phyloP scores from a whole-genome alignment of 306 rosid genomes.

The Acmispon strigosus region DNA sequence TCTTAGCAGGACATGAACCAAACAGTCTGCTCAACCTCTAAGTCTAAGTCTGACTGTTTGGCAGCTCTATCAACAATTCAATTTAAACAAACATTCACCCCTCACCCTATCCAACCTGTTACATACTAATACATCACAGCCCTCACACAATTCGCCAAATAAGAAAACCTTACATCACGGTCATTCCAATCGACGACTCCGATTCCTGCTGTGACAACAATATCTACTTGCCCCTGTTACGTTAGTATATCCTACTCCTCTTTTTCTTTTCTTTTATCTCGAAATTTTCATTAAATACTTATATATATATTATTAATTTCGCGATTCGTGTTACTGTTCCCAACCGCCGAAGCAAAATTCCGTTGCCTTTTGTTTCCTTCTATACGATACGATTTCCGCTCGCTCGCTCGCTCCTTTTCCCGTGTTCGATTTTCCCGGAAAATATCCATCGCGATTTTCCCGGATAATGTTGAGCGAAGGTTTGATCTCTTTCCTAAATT shows the following conservation, averaged over 20 bases:
- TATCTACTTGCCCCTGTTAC: neutral
- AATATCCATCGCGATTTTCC: constrained; percentile 26
- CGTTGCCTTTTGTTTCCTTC: neutral
- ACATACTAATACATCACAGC: neutral
- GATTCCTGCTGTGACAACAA: neutral
- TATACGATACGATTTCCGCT: neutral
- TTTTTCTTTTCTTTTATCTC: neutral
- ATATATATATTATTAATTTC: neutral
- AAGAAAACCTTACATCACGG: neutral
- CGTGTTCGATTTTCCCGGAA: constrained; percentile 35
- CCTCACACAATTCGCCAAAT: neutral
- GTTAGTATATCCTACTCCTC: neutral
- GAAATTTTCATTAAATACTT: neutral
- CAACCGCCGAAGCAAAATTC: constrained; percentile 43
- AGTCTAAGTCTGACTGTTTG: too few relatives aligned
- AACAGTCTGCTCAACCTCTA: too few relatives aligned
- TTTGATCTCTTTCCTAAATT: neutral
- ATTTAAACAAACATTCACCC: neutral
- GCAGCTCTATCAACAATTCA: neutral
- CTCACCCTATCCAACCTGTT: neutral
- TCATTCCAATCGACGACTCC: neutral
- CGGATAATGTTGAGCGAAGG: constrained; percentile 29
- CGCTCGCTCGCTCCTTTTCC: neutral
- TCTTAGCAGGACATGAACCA: too few relatives aligned
- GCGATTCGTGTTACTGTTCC: constrained; percentile 9